Evolutionary conservation across 805 yeast species (phyloP).

Genomic region (Suhomyces sp.): DNA sequence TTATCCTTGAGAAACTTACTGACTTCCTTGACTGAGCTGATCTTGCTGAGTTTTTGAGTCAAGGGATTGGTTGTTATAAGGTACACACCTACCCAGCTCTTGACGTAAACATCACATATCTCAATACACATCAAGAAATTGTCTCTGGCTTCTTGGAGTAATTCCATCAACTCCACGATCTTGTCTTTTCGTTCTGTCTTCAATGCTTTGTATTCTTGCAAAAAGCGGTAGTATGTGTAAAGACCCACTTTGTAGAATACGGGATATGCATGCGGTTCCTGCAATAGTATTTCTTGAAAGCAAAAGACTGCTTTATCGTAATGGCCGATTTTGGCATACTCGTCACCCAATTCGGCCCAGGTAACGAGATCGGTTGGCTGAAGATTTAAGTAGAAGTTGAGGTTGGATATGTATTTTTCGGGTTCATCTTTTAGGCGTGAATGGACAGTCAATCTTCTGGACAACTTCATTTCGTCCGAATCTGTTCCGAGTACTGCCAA

Average conservation of each 20-base stretch:
- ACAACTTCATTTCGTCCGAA: conserved; percentile 35
- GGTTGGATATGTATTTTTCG: conserved; percentile 50
- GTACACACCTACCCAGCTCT: conserved; percentile 74
- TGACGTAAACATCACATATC: conserved; percentile 60
- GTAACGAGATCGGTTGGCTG: conserved; percentile 74
- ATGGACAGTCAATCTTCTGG: conserved; percentile 37
- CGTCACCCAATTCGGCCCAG: conserved; percentile 74
- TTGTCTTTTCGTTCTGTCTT: conserved; percentile 28
- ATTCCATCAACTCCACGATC: conserved; percentile 20
- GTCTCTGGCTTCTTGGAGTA: conserved; percentile 33
- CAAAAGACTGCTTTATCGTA: conserved; percentile 65
- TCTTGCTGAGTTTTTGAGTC: conserved; percentile 17
- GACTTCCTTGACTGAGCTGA: conserved; percentile 18
- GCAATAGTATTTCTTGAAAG: conserved; percentile 65
- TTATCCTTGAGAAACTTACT: conserved; percentile 19
- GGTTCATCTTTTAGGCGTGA: conserved; percentile 22
- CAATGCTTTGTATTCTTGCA: conserved; percentile 15
- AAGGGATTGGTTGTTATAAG: conserved; percentile 30
- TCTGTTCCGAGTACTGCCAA: conserved; percentile 23
- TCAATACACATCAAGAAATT: conserved; percentile 73
- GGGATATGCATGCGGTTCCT: conserved; percentile 67
- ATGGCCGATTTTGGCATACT: conserved; percentile 60
- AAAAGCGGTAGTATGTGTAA: conserved; percentile 28
- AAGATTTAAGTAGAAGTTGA: conserved; percentile 53
- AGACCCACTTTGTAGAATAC: conserved; percentile 61